phyloP scores from a whole-genome alignment of 768 basidiomycete genomes.

The Tephrocybe sp. region DNA sequence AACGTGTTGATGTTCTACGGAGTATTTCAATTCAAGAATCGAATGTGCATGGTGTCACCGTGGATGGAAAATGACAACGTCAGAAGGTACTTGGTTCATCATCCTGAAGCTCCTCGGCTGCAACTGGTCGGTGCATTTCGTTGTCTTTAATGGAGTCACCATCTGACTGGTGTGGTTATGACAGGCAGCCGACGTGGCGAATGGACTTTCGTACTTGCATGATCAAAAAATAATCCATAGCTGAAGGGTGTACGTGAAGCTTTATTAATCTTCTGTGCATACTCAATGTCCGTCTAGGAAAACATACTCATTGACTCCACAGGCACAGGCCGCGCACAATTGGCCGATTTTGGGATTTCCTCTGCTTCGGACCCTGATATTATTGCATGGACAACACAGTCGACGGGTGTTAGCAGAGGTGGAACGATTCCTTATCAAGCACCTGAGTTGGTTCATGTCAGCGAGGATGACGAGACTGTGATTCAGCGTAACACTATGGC shows the following conservation, averaged over 20 bases:
- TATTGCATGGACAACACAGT: too few relatives aligned
- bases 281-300: too few relatives aligned
- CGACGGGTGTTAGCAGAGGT: too few relatives aligned
- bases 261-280: neutral
- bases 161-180: too few relatives aligned
- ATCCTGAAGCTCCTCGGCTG: neutral
- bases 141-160: neutral
- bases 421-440: too few relatives aligned
- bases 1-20: constrained; percentile 17
- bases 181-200: neutral
- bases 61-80: constrained; percentile 14
- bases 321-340: too few relatives aligned
- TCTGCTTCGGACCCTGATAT: too few relatives aligned
- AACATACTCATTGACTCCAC: too few relatives aligned
- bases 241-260: constrained; percentile 1
- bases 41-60: constrained; percentile 12
- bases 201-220: constrained; percentile 4
- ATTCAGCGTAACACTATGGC: too few relatives aligned
- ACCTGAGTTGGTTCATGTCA: too few relatives aligned
- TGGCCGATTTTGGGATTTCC: too few relatives aligned
- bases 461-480: too few relatives aligned
- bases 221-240: neutral
- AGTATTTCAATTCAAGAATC: constrained; percentile 6
- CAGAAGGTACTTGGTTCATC: neutral
- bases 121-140: neutral